Conservation (phyloP, 1,139 yeast genomes). For the Debaryomycetaceae sp. region DNA sequence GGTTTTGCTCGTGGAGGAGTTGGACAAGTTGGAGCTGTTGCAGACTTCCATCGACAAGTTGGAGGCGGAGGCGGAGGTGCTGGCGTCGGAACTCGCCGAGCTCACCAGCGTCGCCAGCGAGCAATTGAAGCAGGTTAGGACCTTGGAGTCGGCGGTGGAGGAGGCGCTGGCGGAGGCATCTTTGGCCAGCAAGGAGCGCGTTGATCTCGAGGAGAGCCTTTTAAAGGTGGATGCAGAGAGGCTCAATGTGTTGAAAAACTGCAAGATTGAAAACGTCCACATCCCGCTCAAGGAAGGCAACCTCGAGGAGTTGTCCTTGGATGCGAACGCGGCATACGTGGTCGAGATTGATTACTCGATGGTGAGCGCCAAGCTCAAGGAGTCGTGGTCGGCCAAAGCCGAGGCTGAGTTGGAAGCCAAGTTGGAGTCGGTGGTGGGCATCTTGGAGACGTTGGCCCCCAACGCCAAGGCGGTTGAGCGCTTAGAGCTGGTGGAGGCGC, state of each 20-base stretch:
- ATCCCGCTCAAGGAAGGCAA: conserved; percentile 63
- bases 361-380: conserved; percentile 45
- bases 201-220: conserved; percentile 46
- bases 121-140: conserved; percentile 22
- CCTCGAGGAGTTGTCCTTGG: conserved; percentile 46
- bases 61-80: conserved; percentile 49
- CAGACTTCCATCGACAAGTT: conserved; percentile 38
- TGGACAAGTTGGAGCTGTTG: conserved; percentile 26
- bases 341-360: conserved; percentile 54
- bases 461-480: conserved; percentile 79
- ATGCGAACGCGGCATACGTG: conserved; percentile 36
- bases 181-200: conserved; percentile 26
- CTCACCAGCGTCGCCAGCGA: conserved; percentile 8
- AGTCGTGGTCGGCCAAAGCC: conserved; percentile 30
- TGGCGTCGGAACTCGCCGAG: conserved; percentile 32
- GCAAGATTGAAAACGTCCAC: conserved; percentile 68
- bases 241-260: conserved; percentile 58
- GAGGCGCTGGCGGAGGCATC: conserved; percentile 31
- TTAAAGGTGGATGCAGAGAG: conserved; percentile 57
- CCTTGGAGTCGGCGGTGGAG: conserved; percentile 29
- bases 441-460: conserved; percentile 64
- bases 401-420: conserved; percentile 45
- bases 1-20: conserved; percentile 23
- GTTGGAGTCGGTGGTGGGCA: conserved; percentile 31
- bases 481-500: conserved; percentile 61